Base-by-base conservation (phyloP, 768 basidiomycete species). In the Termitomyces sp. region DNA sequence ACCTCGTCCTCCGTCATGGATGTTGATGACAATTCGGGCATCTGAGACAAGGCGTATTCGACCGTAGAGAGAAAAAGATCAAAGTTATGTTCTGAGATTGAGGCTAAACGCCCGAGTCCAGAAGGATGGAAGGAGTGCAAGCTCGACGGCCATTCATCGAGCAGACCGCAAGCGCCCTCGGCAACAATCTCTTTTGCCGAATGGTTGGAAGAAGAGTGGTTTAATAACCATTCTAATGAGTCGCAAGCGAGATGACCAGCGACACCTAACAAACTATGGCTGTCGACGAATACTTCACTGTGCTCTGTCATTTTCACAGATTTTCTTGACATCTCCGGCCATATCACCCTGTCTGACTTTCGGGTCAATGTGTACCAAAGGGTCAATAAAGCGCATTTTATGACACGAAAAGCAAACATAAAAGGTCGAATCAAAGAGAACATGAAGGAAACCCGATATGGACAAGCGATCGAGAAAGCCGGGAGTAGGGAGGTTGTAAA, bases 171-270 rank as follows among this genome's bases (percentile, higher is more conserved):
- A 11, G 32, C 31, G 2, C 31, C 54, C 8, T 43, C 42, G 31
- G 29, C 29, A 2, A 56, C 54, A 2, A 56, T 29, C 2, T 32
- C 20, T 43, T 42, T 56, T 0, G 34, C 40, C 10, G 54, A 56
- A 43, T 43, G 31, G 12, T 56, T 56, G 29, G 48, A 49, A 6
- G 54, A 56, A n/a, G 54, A 56, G 31, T 56, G 54, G 6, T 56
- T 56, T n/a, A 56, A 56, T 7, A 56, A 5, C 54, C 54, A 56
- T 7, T 43, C 29, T 31, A 55, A 31, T 5, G 54, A 25, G 1
- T 55, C 54, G 2, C 54, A 55, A 31, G 40, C 54, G 48, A 49
- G 48, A 15, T 29, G 48, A 9, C 48, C 48, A 9, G 48, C 48
- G 8, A 49, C 48, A 14, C 48, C 48, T 5, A 49, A 32, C 29